Evolutionary conservation across 495 filamentous ascomycete genomes (phyloP), one percentile per base, ranked within the genome.

Genomic region (Pyrenula aspistea): DNA sequence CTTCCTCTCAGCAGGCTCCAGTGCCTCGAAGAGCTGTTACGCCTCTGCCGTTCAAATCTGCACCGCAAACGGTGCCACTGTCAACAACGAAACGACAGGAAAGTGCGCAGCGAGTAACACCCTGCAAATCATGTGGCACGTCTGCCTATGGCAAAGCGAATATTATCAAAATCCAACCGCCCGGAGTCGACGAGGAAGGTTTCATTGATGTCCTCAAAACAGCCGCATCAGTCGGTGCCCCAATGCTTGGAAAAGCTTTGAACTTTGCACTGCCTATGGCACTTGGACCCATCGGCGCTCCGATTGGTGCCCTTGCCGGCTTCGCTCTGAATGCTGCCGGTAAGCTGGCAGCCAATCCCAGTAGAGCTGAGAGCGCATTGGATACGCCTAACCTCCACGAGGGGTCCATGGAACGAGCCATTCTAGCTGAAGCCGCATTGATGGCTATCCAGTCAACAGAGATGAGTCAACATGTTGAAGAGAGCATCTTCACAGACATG

Each of bases 371-470:
- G 25, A 61, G 59, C 24, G 36, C 36, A 47, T 20, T 23, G 11
- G 59, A 57, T 21, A 24, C 22, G 12, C 54, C 25, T 0, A 19
- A 4, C 2, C 21, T 55, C 12, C 59, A 57, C 47, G 49, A 62
- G 56, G 55, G 55, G n/a, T 51, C 55, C 25, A 61, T 57, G 54
- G 61, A 72, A 56, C 65, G 70, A 23, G 70, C 70, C 8, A 54
- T 73, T 25, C 50, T 72, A 20, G 70, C 61, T 42, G 70, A 73
- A 55, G 68, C 70, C 23, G 55, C 62, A 25, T 47, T 64, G 22
- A 57, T 25, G 15, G 62, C 62, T 56, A 50, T 64, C 11, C 61
- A 63, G 20, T 54, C 54, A 22, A 21, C 22, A 4, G 42, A 52
- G 15, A 2, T 61, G 12, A 22, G 24, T 51, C 25, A 21, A 24